Percentiles rank a stretch among this genome's conserved stretches.
Evolutionary conservation across 305 asterid genomes (phyloP).

Genomic region (Striga hermonthica): DNA sequence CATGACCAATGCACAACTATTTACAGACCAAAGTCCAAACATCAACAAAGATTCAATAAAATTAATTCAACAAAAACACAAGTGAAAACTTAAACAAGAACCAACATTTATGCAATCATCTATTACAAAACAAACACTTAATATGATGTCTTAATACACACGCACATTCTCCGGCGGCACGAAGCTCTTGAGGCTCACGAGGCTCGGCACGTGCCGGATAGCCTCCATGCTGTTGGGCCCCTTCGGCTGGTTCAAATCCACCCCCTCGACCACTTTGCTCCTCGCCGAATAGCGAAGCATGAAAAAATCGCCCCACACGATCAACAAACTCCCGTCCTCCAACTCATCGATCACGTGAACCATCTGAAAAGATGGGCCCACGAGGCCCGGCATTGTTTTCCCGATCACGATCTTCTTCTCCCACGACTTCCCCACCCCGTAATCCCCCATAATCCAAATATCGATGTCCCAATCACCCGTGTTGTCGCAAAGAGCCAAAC

Average conservation of each 20-base stretch:
- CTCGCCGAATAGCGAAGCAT: conserved; percentile 41
- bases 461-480: conserved; percentile 31
- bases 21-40: too few species aligned
- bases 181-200: conserved; percentile 27
- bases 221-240: conserved; percentile 45
- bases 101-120: too few species aligned
- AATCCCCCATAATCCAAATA: conserved; percentile 64
- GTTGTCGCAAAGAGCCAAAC: conserved; percentile 44
- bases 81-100: too few species aligned
- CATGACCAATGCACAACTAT: too few species aligned
- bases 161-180: conserved; percentile 28
- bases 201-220: conserved; percentile 35
- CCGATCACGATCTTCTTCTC: conserved; percentile 37
- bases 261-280: conserved; percentile 28
- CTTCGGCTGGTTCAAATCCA: conserved; percentile 34
- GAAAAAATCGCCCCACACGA: conserved; percentile 42
- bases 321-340: conserved; percentile 47
- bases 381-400: conserved; percentile 30
- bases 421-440: conserved; percentile 46
- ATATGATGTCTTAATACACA: conserved; percentile 4
- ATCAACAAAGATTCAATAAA: too few species aligned
- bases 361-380: conserved; percentile 34
- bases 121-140: background rate
- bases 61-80: too few species aligned
- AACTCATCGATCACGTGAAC: conserved; percentile 39